Percentiles rank a stretch among this genome's conserved stretches.
These are phyloP conservation scores for Schizosaccharomyces pombe DNA, from an alignment of 805 yeast genomes.

Conservation along the genomic window DNA sequence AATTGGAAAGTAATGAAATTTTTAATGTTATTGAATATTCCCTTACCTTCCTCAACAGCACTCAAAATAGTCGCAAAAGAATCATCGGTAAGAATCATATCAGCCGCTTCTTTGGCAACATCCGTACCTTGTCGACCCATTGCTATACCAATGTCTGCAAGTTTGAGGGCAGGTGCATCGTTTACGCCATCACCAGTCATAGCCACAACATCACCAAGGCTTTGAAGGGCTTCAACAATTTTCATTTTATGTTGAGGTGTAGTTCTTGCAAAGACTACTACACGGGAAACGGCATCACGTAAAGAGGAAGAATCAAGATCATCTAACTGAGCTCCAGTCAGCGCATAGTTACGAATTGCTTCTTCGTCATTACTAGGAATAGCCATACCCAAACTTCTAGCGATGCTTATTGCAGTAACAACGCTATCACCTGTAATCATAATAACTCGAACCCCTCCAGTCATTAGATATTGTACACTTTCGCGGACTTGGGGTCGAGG, in stretches of 20 bases:
- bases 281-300: constrained; percentile 52
- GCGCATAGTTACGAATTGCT: constrained; percentile 24
- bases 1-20: constrained; percentile 79
- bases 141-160: constrained; percentile 88
- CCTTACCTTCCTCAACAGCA: constrained; percentile 94
- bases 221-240: constrained; percentile 72
- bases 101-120: constrained; percentile 95
- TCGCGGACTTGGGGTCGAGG: constrained; percentile 70
- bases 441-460: constrained; percentile 90
- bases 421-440: constrained; percentile 95
- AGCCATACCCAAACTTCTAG: constrained; percentile 76
- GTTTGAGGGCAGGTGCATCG: constrained; percentile 92
- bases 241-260: constrained; percentile 84
- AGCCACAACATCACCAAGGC: constrained; percentile 91
- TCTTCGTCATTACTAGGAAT: constrained; percentile 18
- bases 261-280: constrained; percentile 80
- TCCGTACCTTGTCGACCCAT: constrained; percentile 80
- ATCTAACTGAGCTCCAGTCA: constrained; percentile 71
- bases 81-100: constrained; percentile 91
- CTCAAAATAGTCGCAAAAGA: constrained; percentile 81
- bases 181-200: constrained; percentile 99
- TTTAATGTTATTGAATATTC: constrained; percentile 86
- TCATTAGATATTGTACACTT: constrained; percentile 51
- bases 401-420: constrained; percentile 65
- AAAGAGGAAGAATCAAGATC: constrained; percentile 46